Evolutionary conservation across 2,329 filamentous ascomycete genomes (phyloP).

Genomic region (Fusarium ramigenum): DNA sequence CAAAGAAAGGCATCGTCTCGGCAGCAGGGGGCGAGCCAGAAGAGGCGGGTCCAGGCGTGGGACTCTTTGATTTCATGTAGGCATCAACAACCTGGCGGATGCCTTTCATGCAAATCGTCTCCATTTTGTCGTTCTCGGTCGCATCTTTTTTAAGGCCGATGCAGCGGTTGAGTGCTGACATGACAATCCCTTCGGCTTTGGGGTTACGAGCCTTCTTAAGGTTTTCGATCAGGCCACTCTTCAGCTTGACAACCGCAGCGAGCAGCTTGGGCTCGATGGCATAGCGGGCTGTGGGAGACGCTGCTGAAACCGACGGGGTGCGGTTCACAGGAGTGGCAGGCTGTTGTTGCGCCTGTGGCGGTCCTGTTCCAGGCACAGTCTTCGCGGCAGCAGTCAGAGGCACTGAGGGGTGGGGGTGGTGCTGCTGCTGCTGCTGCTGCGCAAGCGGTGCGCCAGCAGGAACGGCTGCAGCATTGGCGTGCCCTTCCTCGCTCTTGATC

Average conservation of each 20-base stretch:
- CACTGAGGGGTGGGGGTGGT: slow-evolving; percentile 9
- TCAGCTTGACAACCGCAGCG: slow-evolving; percentile 56
- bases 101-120: slow-evolving; percentile 57
- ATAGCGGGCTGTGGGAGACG: slow-evolving; percentile 43
- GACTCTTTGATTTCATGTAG: slow-evolving; percentile 51
- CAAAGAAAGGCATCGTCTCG: slow-evolving; percentile 46
- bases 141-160: slow-evolving; percentile 58
- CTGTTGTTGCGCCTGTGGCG: slow-evolving; percentile 25
- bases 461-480: slow-evolving; percentile 16
- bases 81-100: slow-evolving; percentile 55
- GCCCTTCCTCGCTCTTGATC: slow-evolving; percentile 45
- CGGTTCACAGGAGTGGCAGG: slow-evolving; percentile 33
- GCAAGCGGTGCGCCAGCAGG: background rate
- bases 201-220: slow-evolving; percentile 55
- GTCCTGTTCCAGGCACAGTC: slow-evolving; percentile 29
- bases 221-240: slow-evolving; percentile 57
- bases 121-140: slow-evolving; percentile 57
- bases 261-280: slow-evolving; percentile 58
- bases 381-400: slow-evolving; percentile 30
- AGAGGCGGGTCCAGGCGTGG: slow-evolving; percentile 44
- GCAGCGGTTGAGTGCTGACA: slow-evolving; percentile 63
- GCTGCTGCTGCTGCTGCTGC: slow-evolving; percentile 19
- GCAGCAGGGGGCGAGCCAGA: slow-evolving; percentile 33
- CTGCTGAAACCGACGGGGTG: slow-evolving; percentile 42
- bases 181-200: slow-evolving; percentile 58